Base-by-base conservation (phyloP, 306 rosid species). In the Quercus aquifolioides region DNA sequence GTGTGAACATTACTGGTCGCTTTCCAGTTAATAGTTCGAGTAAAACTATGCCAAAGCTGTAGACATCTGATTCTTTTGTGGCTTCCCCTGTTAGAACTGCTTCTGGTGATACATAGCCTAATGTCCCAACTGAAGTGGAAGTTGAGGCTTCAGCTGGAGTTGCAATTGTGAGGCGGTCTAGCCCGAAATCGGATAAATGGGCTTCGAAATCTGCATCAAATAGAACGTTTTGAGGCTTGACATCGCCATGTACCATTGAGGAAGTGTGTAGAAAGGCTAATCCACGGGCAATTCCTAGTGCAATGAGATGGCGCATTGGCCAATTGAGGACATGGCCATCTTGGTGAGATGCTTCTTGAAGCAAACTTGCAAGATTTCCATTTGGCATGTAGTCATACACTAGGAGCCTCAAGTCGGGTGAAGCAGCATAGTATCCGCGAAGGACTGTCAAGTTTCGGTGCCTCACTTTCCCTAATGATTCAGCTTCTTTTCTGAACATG, bases 231-330 rank as follows among this genome's bases (percentile, higher is more conserved):
- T 91, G 98, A 1, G 98, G 98, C 78, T 92, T 94, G 17, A 94
- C 86, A 26, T 92, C 96, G 4, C 93, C 94, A 4, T 94, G 98
- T 35, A 94, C 92, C 25, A 81, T 76, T 59, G 97, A 52, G 65
- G 94, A 89, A 3, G 89, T 90, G 86, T 94, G 98, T 14, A 94
- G 88, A 83, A 92, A 94, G 57, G 97, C 97, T 71, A 94, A 31
- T 25, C 98, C 98, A 33, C 98, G 96, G 55, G 98, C 96, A 5
- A 94, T 88, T 55, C 98, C 98, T 0, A 94, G 91, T 4, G 98
- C 97, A 74, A 94, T 94, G 85, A 94, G 96, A 79, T 94, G 98
- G 31, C 98, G 90, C 98, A 94, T 94, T 80, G 98, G 98, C 98
- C 98, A 94, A 75, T 94, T 94, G 15, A 94, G 87, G 65, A 94